phyloP scores from a whole-genome alignment of 106 monocot genomes.

The Xerophyta viscosa region DNA sequence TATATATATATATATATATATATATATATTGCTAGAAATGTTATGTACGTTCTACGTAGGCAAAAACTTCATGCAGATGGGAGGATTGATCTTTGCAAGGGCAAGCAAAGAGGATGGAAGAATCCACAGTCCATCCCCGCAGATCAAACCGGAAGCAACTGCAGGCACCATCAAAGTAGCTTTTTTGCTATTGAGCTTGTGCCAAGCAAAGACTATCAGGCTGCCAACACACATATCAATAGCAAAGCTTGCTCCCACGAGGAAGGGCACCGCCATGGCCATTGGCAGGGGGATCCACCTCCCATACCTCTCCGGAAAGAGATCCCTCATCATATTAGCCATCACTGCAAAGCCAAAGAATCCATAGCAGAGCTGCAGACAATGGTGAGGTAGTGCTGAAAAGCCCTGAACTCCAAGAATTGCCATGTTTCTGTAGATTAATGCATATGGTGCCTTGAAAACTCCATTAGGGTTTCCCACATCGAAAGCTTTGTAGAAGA shows the following conservation, averaged over 20 bases:
- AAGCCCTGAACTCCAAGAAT: constrained; percentile 38
- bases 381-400: constrained; percentile 31
- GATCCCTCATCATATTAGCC: constrained; percentile 53
- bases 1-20: too few species aligned
- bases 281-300: constrained; percentile 83
- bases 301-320: constrained; percentile 48
- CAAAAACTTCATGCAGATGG: constrained; percentile 80
- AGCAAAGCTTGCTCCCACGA: constrained; percentile 84
- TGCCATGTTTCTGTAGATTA: constrained; percentile 73
- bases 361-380: constrained; percentile 49
- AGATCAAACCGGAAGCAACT: constrained; percentile 88
- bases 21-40: too few species aligned
- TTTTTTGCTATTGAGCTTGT: constrained; percentile 32
- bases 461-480: constrained; percentile 35
- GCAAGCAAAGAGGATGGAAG: constrained; percentile 90
- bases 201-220: constrained; percentile 65
- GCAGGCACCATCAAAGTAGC: constrained; percentile 70
- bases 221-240: constrained; percentile 86
- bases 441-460: constrained; percentile 51
- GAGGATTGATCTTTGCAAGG: constrained; percentile 76
- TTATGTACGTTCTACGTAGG: constrained; percentile 4
- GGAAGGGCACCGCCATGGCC: constrained; percentile 93
- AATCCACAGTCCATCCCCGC: constrained; percentile 93
- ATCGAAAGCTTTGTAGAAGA: constrained; percentile 44
- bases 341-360: constrained; percentile 80